phyloP scores from a whole-genome alignment of 345 rosid genomes.

The Conringia planisiliqua region DNA sequence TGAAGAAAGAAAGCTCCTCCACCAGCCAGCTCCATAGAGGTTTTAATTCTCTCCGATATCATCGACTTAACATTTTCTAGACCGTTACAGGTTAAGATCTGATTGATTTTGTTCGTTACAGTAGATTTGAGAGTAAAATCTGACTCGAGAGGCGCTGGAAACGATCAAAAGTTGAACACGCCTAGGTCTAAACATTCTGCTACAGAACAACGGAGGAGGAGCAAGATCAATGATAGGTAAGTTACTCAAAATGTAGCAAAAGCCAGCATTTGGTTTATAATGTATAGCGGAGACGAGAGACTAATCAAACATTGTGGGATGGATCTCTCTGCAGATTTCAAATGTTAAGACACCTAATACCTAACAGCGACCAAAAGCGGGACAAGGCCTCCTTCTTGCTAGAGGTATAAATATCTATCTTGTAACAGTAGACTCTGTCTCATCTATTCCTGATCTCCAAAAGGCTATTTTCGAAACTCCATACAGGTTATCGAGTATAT shows the following conservation, averaged over 20 bases:
- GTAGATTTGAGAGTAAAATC: constrained; percentile 65
- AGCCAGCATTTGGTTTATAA: neutral
- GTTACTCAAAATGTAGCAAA: constrained; percentile 9
- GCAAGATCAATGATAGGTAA: constrained; percentile 96
- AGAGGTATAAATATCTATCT: constrained; percentile 52
- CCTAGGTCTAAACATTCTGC: constrained; percentile 98
- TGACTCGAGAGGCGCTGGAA: constrained; percentile 51
- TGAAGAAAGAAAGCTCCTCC: constrained; percentile 67
- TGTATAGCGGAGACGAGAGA: neutral
- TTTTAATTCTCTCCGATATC: constrained; percentile 2
- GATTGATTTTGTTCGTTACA: constrained; percentile 17
- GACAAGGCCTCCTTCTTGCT: constrained; percentile 94
- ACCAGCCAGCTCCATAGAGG: constrained; percentile 52
- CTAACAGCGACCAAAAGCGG: constrained; percentile 87
- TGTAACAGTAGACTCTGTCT: neutral
- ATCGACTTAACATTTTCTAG: neutral
- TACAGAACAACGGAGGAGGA: constrained; percentile 94
- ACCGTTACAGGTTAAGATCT: constrained; percentile 1
- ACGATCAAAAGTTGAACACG: constrained; percentile 78
- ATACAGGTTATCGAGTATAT: constrained; percentile 87
- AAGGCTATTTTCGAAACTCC: neutral
- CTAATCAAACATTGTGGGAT: neutral
- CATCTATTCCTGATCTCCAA: neutral
- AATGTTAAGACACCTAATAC: constrained; percentile 79
- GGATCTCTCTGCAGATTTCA: constrained; percentile 64